Evolutionary conservation across 1,284 basidiomycete species (phyloP).

Genomic region (Ceratobasidium sp.): DNA sequence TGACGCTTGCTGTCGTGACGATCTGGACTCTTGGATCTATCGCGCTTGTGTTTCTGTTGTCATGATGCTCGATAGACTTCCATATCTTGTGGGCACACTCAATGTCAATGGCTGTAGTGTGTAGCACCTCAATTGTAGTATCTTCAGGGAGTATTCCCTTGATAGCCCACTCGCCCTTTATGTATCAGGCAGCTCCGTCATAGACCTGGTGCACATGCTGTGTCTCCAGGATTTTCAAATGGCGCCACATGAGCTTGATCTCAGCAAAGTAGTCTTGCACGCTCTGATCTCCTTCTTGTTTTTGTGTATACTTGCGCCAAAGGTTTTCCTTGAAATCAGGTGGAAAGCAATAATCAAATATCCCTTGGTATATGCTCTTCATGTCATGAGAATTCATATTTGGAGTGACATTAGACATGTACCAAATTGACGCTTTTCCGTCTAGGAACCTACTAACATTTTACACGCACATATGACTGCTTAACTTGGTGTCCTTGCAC

Average conservation of each 20-base stretch:
- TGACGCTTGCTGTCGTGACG: not conserved
- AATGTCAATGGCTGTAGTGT: not conserved
- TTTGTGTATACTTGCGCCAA: slow-evolving; percentile 45
- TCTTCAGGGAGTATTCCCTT: not conserved
- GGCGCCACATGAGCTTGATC: not conserved
- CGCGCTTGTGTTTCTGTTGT: not conserved
- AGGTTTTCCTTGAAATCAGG: slow-evolving; percentile 56
- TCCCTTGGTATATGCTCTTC: slow-evolving; percentile 6
- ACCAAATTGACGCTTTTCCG: slow-evolving; percentile 24
- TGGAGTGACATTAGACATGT: slow-evolving; percentile 29
- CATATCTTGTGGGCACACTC: slow-evolving; percentile 8
- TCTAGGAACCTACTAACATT: slow-evolving; percentile 18
- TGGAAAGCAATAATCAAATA: slow-evolving; percentile 64
- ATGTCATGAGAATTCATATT: slow-evolving; percentile 11
- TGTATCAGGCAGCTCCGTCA: not conserved
- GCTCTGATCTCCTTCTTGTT: slow-evolving; percentile 45
- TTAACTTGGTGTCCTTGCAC: slow-evolving; percentile 7
- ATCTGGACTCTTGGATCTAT: not conserved
- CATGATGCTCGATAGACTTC: not conserved
- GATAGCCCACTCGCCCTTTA: not conserved
- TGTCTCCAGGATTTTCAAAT: not conserved
- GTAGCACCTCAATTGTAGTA: not conserved
- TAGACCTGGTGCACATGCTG: not conserved
- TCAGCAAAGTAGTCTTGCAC: slow-evolving; percentile 47
- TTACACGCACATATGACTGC: not conserved